Base-by-base conservation (phyloP, 1,284 basidiomycete species). In the Moesziomyces antarcticus region DNA sequence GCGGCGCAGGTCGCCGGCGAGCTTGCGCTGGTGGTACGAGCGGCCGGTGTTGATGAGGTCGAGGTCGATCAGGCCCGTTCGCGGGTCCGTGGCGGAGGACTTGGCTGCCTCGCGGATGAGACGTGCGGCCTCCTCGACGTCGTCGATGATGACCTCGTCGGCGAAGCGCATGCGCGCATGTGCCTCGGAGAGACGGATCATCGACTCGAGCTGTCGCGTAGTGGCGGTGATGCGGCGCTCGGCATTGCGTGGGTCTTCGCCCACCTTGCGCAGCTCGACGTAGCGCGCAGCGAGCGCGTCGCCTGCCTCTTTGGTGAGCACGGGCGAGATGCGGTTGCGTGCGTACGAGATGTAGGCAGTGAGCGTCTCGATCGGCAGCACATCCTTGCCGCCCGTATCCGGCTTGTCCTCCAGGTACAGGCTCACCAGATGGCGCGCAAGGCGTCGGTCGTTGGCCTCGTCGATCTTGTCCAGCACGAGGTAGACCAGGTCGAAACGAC, bases 221-320 rank as follows among this genome's bases (percentile, higher is more conserved):
- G 96, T 99, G 1, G 97, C 96, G 0, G 97, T 99, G 85, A 99
- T 99, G 13, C 96, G 90, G 80, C 93, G 92, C 85, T 98, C 95
- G 63, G 89, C 89, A 2, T 89, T 89, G 49, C 82, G 79, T 22
- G 93, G 90, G 3, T 93, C 91, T 83, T 98, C 94, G 35, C 79
- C 79, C 71, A 93, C 91, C 84, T 93, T 93, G 56, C 96, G 92
- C 87, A 99, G 92, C 73, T 92, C 92, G 62, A 98, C 94, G 85
- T 99, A 99, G 45, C 91, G 91, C 2, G 87, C 85, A 18, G 97
- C 93, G 54, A 99, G 91, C 67, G 93, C 93, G 46, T 90, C 86
- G 0, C 91, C 90, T 0, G 96, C 97, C 42, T 89, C 91, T 79
- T 93, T 93, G 20, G 92, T 93, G 49, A 99, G 90, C n/a, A 90